Base-by-base conservation (phyloP, 768 basidiomycete species). In the Tylopilus cervinicoccineus region DNA sequence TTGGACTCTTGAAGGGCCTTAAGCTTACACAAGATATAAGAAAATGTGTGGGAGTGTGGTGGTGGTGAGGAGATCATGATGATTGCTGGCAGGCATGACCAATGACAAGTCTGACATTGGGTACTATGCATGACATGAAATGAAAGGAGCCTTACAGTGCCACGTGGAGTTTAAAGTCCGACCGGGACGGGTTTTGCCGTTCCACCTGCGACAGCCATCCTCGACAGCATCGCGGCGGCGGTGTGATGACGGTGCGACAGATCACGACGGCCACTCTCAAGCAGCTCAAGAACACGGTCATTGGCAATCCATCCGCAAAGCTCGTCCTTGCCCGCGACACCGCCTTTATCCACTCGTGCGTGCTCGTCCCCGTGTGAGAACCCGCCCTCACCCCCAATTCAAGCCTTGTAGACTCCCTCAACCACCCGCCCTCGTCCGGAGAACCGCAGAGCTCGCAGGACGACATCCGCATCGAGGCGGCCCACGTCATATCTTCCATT, bases 281-380 rank as follows among this genome's bases (percentile, higher is more conserved):
- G 68, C 70, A 74, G 51, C 75, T 80, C 50, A 89, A 89, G 68
- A 90, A 90, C 64, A 63, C 74, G 1, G 83, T 89, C 41, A 89
- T 90, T 32, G 88, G 88, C 2, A 91, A 89, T 52, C 87, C 86
- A 0, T 77, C 80, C 0, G 84, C 85, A 1, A 91, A 91, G 62
- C 60, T 72, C 2, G 63, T 74, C 13, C 67, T 87, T 1, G 79
- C 81, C 1, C 66, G 72, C 36, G 84, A 90, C 54, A 68, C 74
- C 12, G 63, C 59, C 3, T 81, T 83, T 58, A 68, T 90, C 16
- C 70, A 72, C 54, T 72, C 69, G 83, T 86, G 55, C 58, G 76
- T 70, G 1, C 20, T 0, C 33, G 3, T 17, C 17, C 19, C 38
- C 33, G 38, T 45, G 32, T 43, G 26, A 47, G 28, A 32, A 22